Conservation (phyloP, 345 rosid species). For the Citrus sinensis region DVS_A1.0 CM039168.1:3831001-3831500, state of each 20-base stretch:
- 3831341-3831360: slow-evolving; percentile 12
- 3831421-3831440: slow-evolving; percentile 30
- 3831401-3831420: slow-evolving; percentile 29
- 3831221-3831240: slow-evolving; percentile 36
- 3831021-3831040: slow-evolving; percentile 69
- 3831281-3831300: slow-evolving; percentile 27
- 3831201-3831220: slow-evolving; percentile 15
- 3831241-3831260: slow-evolving; percentile 31
- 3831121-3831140: slow-evolving; percentile 60
- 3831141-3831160: slow-evolving; percentile 33
- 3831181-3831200: slow-evolving; percentile 23
- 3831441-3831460: slow-evolving; percentile 61
- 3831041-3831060: slow-evolving; percentile 61
- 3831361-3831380: slow-evolving; percentile 22
- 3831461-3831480: slow-evolving; percentile 91
- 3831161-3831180: slow-evolving; percentile 26
- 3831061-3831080: slow-evolving; percentile 43
- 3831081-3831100: slow-evolving; percentile 46
- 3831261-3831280: slow-evolving; percentile 38
- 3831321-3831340: slow-evolving; percentile 21
- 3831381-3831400: slow-evolving; percentile 10
- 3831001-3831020: slow-evolving; percentile 38
- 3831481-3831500: slow-evolving; percentile 99
- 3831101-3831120: slow-evolving; percentile 87
- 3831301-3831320: slow-evolving; percentile 26